Evolutionary conservation across 352 stramenopile genomes (phyloP).

Genomic region (Phytophthora syringae): DNA sequence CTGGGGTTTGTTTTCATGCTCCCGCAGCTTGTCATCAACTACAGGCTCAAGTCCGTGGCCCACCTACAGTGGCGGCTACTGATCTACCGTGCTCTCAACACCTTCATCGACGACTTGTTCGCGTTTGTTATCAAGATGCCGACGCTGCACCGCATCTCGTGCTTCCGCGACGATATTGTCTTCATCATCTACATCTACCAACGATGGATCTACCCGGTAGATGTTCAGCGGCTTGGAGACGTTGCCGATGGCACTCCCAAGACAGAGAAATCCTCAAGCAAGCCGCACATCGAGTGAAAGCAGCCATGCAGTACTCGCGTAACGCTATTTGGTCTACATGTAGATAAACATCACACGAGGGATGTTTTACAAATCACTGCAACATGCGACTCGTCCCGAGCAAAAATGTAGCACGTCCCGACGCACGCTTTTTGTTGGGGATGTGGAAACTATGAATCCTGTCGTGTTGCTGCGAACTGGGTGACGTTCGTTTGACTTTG

Average conservation of each 20-base stretch:
- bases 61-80: conserved; percentile 95
- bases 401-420: too few species aligned
- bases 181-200: conserved; percentile 93
- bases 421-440: too few species aligned
- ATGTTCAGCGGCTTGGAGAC: conserved; percentile 46
- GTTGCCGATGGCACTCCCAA: conserved; percentile 21
- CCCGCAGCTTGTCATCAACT: conserved; percentile 94
- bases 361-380: not conserved
- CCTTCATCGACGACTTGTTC: conserved; percentile 94
- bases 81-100: conserved; percentile 95
- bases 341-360: not conserved
- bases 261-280: conserved; percentile 11
- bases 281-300: conserved; percentile 33
- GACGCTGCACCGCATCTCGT: conserved; percentile 90
- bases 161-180: conserved; percentile 91
- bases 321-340: not conserved
- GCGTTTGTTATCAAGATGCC: conserved; percentile 93
- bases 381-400: too few species aligned
- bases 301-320: not conserved
- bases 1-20: conserved; percentile 93
- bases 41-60: conserved; percentile 91
- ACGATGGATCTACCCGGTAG: conserved; percentile 92
- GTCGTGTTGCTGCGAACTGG: too few species aligned
- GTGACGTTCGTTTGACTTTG: too few species aligned
- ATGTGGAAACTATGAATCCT: too few species aligned